Conservation (phyloP, 768 basidiomycete genomes). For the Auricularia heimuer region DNA sequence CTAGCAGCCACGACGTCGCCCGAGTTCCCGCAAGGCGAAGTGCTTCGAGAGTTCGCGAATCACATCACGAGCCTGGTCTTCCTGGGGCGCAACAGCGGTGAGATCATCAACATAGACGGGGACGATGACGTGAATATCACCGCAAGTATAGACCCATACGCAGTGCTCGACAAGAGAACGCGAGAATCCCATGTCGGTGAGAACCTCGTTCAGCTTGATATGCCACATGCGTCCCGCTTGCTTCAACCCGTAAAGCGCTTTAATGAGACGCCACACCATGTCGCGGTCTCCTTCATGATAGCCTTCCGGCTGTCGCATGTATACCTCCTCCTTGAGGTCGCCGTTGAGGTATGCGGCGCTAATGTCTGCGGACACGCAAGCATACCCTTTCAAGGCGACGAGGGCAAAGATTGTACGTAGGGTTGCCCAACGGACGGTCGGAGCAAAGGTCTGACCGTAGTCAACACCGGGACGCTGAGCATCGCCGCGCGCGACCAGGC, state of each 20-base stretch:
- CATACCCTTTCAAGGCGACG: slow-evolving; percentile 10
- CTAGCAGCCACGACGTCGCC: slow-evolving; percentile 5
- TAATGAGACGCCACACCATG: background rate
- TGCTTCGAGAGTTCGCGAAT: background rate
- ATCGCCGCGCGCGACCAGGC: slow-evolving; percentile 37
- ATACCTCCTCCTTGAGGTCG: slow-evolving; percentile 15
- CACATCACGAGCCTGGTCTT: background rate
- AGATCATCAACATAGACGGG: slow-evolving; percentile 5
- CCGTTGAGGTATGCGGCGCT: slow-evolving; percentile 12
- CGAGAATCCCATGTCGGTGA: slow-evolving; percentile 14
- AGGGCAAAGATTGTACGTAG: slow-evolving; percentile 13
- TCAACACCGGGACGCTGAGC: slow-evolving; percentile 16
- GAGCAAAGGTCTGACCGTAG: slow-evolving; percentile 16
- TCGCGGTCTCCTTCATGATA: slow-evolving; percentile 11
- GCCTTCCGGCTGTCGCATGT: slow-evolving; percentile 22
- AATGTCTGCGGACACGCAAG: slow-evolving; percentile 12
- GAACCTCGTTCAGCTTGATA: slow-evolving; percentile 14
- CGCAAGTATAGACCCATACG: background rate
- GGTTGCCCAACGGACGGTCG: slow-evolving; percentile 12
- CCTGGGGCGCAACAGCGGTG: background rate
- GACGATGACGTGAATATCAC: slow-evolving; percentile 2
- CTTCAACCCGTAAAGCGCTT: slow-evolving; percentile 31
- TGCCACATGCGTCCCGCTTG: slow-evolving; percentile 29
- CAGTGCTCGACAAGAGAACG: slow-evolving; percentile 2
- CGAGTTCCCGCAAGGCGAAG: slow-evolving; percentile 2